Conservation (phyloP, 495 filamentous ascomycete genomes). For the Talaromyces proteolyticus region DNA sequence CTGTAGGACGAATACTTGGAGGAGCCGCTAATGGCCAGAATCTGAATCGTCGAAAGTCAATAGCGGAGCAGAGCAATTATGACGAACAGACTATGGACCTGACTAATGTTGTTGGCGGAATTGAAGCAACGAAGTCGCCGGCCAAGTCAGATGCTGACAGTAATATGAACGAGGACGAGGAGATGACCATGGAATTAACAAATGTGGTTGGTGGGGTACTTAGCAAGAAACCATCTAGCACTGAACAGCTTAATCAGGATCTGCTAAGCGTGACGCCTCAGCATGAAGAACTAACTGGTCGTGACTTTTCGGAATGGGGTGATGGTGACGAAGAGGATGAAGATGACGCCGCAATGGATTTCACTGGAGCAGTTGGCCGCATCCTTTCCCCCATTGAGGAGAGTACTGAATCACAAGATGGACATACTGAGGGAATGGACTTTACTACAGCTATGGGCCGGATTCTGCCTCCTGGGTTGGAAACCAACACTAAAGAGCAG, state of each 20-base stretch:
- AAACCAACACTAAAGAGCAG: conserved; percentile 34
- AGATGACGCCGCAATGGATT: conserved; percentile 57
- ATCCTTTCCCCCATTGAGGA: conserved; percentile 45
- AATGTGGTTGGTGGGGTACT: conserved; percentile 64
- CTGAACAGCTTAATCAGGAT: conserved; percentile 16
- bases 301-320: conserved; percentile 14
- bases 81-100: conserved; percentile 73
- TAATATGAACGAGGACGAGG: conserved; percentile 54
- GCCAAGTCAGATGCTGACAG: conserved; percentile 29
- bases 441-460: conserved; percentile 53
- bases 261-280: conserved; percentile 15
- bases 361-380: conserved; percentile 65
- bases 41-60: conserved; percentile 28
- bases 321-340: conserved; percentile 37
- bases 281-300: conserved; percentile 20
- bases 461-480: conserved; percentile 41
- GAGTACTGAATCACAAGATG: conserved; percentile 32
- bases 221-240: conserved; percentile 19
- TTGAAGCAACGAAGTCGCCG: conserved; percentile 30
- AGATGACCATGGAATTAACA: conserved; percentile 81
- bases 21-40: conserved; percentile 31
- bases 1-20: conserved; percentile 75
- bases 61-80: conserved; percentile 32
- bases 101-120: conserved; percentile 68
- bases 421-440: conserved; percentile 52